Conservation (phyloP, 1,139 yeast species). For the Nadsonia commutata region DNA sequence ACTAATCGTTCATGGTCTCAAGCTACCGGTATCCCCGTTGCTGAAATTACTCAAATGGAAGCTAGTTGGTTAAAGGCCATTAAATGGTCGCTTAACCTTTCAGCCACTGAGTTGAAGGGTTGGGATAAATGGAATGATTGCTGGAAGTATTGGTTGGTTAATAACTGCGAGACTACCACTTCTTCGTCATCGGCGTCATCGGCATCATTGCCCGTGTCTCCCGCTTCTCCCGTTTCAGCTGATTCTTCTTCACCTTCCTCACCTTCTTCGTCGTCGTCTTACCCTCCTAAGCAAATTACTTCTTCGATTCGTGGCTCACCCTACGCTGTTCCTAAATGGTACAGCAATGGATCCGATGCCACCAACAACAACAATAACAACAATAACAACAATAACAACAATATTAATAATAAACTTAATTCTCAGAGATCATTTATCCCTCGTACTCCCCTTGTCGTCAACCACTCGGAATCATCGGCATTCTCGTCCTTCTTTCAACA, state of each 20-base stretch:
- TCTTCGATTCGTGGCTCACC: neutral
- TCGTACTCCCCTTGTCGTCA: neutral
- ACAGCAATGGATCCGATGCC: constrained; percentile 4
- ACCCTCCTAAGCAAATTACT: neutral
- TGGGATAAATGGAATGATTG: constrained; percentile 27
- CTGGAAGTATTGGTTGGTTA: constrained; percentile 18
- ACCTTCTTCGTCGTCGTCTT: neutral
- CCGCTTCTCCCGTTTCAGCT: neutral
- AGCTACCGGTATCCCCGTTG: constrained; percentile 67
- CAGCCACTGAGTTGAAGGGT: constrained; percentile 19
- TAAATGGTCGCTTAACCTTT: constrained; percentile 21
- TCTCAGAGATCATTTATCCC: neutral
- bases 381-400: neutral
- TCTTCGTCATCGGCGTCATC: neutral
- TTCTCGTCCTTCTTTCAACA: neutral
- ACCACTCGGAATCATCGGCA: neutral
- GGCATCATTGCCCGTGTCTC: neutral
- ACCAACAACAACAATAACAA: neutral
- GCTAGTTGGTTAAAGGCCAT: constrained; percentile 47
- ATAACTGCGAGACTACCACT: constrained; percentile 5
- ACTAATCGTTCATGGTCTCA: constrained; percentile 92
- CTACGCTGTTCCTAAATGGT: constrained; percentile 10
- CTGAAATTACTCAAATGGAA: constrained; percentile 51
- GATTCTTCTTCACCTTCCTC: neutral
- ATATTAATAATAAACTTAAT: neutral